Evolutionary conservation across 768 basidiomycete species (phyloP).

Genomic region (Panaeolus cyanescens): DNA sequence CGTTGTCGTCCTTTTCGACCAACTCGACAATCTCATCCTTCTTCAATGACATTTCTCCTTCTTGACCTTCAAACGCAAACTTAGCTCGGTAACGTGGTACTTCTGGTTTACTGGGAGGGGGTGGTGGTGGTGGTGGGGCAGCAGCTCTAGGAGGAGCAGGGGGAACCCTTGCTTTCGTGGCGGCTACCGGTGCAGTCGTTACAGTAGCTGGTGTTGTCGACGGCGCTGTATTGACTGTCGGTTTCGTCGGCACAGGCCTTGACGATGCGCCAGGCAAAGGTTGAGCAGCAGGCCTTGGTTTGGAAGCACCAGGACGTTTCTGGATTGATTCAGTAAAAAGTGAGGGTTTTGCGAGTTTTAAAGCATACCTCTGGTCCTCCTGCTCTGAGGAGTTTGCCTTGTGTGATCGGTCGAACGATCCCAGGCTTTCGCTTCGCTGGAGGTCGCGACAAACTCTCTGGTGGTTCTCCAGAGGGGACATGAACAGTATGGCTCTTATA

Average conservation of each 20-base stretch:
- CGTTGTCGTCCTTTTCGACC: constrained; percentile 90
- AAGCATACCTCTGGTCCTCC: constrained; percentile 66
- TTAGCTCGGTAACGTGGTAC: constrained; percentile 83
- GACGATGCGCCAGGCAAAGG: constrained; percentile 53
- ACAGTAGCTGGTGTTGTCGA: constrained; percentile 31
- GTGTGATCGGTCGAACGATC: constrained; percentile 80
- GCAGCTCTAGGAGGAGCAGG: constrained; percentile 38
- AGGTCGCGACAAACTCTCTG: constrained; percentile 79
- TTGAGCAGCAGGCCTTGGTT: constrained; percentile 62
- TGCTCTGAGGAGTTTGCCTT: constrained; percentile 76
- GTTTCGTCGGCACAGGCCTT: constrained; percentile 35
- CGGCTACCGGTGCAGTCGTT: constrained; percentile 23
- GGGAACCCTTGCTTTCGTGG: constrained; percentile 19
- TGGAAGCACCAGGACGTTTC: constrained; percentile 47
- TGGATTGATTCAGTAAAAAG: constrained; percentile 16
- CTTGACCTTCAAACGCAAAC: constrained; percentile 91
- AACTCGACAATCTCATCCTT: constrained; percentile 95
- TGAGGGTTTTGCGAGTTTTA: not conserved
- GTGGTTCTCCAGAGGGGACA: constrained; percentile 86
- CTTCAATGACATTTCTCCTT: constrained; percentile 85
- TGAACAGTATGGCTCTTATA: constrained; percentile 95
- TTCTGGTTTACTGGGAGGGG: constrained; percentile 62
- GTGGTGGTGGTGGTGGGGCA: constrained; percentile 54
- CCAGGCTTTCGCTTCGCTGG: constrained; percentile 87
- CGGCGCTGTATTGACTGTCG: constrained; percentile 8